phyloP scores from a whole-genome alignment of 805 yeast species.

The Wickerhamiella sorbophila region DNA sequence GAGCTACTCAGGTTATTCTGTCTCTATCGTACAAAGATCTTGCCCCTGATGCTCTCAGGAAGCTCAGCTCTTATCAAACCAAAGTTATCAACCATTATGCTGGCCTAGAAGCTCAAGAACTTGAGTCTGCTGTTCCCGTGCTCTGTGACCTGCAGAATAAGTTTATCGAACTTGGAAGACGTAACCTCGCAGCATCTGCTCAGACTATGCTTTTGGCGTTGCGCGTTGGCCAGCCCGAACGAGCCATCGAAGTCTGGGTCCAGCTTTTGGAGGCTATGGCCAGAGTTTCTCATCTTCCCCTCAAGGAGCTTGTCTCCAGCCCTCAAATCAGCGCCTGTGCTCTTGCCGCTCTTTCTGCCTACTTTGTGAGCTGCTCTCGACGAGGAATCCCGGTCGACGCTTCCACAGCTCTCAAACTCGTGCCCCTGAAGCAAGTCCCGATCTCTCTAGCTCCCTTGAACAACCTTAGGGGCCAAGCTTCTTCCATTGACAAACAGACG shows the following conservation, averaged over 20 bases:
- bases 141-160: background rate
- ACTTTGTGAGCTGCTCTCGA: constrained; percentile 16
- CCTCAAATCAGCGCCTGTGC: constrained; percentile 21
- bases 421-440: constrained; percentile 20
- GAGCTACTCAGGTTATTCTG: background rate
- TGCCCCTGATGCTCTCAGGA: background rate
- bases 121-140: background rate
- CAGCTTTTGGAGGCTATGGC: constrained; percentile 21
- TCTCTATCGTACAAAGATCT: background rate
- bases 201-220: constrained; percentile 17
- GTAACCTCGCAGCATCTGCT: constrained; percentile 9
- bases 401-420: constrained; percentile 18
- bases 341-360: constrained; percentile 23
- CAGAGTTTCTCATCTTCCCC: constrained; percentile 1
- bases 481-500: constrained; percentile 1
- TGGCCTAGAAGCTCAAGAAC: background rate
- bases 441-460: constrained; percentile 8
- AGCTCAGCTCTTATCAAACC: background rate
- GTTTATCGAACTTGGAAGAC: background rate
- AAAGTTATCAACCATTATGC: background rate
- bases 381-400: constrained; percentile 14
- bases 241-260: constrained; percentile 24
- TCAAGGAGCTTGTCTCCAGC: constrained; percentile 11
- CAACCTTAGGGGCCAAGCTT: constrained; percentile 4
- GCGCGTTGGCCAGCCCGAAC: constrained; percentile 14